Conservation (phyloP, 306 rosid species). For the Parietaria judaica region DNA sequence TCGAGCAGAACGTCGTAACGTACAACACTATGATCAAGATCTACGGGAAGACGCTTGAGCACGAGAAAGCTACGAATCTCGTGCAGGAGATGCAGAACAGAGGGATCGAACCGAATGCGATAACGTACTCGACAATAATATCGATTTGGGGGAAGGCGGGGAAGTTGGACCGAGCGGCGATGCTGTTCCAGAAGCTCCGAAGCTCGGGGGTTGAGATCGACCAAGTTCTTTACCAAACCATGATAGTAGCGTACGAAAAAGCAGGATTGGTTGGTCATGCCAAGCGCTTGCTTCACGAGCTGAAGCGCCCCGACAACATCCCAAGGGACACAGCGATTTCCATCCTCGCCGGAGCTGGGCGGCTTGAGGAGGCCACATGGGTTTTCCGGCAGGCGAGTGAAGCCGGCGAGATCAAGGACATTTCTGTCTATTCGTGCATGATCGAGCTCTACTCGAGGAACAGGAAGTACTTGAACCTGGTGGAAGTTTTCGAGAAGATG, state of each 20-base stretch:
- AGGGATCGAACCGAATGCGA: slow-evolving; percentile 79
- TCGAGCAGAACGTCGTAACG: slow-evolving; percentile 71
- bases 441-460: slow-evolving; percentile 67
- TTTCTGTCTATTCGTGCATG: slow-evolving; percentile 70
- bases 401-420: slow-evolving; percentile 67
- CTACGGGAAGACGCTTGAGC: slow-evolving; percentile 80
- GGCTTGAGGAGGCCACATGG: slow-evolving; percentile 88
- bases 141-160: slow-evolving; percentile 94
- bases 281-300: slow-evolving; percentile 80
- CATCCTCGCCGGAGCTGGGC: slow-evolving; percentile 80
- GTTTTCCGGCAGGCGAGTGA: slow-evolving; percentile 82
- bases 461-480: slow-evolving; percentile 51
- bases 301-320: slow-evolving; percentile 56
- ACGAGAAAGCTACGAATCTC: slow-evolving; percentile 82
- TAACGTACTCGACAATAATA: slow-evolving; percentile 83
- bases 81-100: slow-evolving; percentile 81
- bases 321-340: slow-evolving; percentile 75
- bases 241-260: slow-evolving; percentile 86
- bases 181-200: slow-evolving; percentile 81
- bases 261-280: slow-evolving; percentile 90
- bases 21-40: slow-evolving; percentile 88
- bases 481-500: slow-evolving; percentile 89
- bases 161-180: slow-evolving; percentile 73
- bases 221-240: slow-evolving; percentile 80
- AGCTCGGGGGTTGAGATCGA: slow-evolving; percentile 81